phyloP scores from a whole-genome alignment of 257 asterid genomes.

The Fraxinus americana region DNA sequence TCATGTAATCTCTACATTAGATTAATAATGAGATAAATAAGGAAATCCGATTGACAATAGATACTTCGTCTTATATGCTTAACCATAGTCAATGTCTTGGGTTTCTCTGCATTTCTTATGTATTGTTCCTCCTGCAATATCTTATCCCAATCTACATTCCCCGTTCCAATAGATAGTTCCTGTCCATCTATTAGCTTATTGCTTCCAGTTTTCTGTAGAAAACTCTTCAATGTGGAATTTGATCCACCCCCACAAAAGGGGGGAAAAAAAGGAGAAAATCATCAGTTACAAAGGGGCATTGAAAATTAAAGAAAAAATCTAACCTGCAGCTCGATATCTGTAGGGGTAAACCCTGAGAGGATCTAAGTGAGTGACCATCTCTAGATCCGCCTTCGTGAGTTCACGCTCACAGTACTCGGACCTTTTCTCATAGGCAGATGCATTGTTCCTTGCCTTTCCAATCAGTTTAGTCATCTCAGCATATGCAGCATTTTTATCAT shows the following conservation, averaged over 20 bases:
- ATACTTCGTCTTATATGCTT: too few relatives aligned
- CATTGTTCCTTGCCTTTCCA: conserved; percentile 81
- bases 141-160: too few relatives aligned
- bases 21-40: background rate
- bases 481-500: conserved; percentile 85
- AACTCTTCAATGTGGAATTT: too few relatives aligned
- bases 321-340: conserved; percentile 99
- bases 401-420: conserved; percentile 96
- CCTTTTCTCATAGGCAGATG: conserved; percentile 95
- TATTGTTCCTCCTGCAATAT: too few relatives aligned
- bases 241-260: background rate
- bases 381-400: conserved; percentile 88
- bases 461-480: conserved; percentile 93
- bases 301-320: conserved; percentile 18
- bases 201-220: too few relatives aligned
- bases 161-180: too few relatives aligned
- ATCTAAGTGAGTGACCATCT: conserved; percentile 83
- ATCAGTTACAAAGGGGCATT: background rate
- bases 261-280: too few relatives aligned
- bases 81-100: background rate
- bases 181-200: too few relatives aligned
- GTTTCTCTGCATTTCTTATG: too few relatives aligned
- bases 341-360: conserved; percentile 97
- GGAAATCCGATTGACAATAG: background rate
- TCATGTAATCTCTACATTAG: background rate